Evolutionary conservation across 2,329 filamentous ascomycete genomes (phyloP), one percentile per base, ranked within the genome.

Genomic region (Colletotrichum ledebouriae): DNA sequence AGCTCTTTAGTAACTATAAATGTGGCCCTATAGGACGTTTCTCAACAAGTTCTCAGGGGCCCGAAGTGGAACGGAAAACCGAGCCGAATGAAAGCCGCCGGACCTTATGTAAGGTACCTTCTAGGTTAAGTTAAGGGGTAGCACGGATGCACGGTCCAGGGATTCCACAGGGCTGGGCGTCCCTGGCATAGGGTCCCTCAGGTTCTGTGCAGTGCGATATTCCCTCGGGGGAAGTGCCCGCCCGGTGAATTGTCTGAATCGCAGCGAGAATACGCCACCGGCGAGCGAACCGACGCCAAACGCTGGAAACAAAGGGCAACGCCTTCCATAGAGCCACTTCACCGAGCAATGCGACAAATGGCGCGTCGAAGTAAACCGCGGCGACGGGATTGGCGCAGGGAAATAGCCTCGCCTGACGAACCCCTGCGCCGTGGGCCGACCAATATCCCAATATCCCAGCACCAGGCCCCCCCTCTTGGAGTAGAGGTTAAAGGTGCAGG

Each of bases 61-160:
- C 6, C 6, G 29, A 29, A 29, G 25, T 29, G 25, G 25, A 29
- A 1, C 25, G 25, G 25, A 29, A 29, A 29, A 29, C 25, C 5
- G 25, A 29, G 25, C 25, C 25, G 25, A 29, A 6, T 1, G 25
- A 29, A 29, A 29, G 25, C 25, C 6, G 6, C 4, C 6, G 4
- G 4, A 29, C 3, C 25, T 29, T n/a, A n/a, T n/a, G n/a, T 29
- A 47, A 61, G 42, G 47, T 15, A 61, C 12, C 56, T n/a, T n/a
- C n/a, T n/a, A n/a, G n/a, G n/a, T 6, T 39, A 56, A 68, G 65
- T 65, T 68, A 65, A 68, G 65, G 65, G 61, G 61, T 53, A 58
- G 39, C 53, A 63, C 37, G 25, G 33, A 37, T 33, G 65, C 60
- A 67, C 60, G 65, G 52, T 37, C 60, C 65, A 46, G 41, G n/a